A percentile compares a stretch with the other conserved stretches of the same genome.
These are phyloP conservation scores for Bullera alba DNA, from an alignment of 768 basidiomycete species.

Conservation along the genomic window DNA sequence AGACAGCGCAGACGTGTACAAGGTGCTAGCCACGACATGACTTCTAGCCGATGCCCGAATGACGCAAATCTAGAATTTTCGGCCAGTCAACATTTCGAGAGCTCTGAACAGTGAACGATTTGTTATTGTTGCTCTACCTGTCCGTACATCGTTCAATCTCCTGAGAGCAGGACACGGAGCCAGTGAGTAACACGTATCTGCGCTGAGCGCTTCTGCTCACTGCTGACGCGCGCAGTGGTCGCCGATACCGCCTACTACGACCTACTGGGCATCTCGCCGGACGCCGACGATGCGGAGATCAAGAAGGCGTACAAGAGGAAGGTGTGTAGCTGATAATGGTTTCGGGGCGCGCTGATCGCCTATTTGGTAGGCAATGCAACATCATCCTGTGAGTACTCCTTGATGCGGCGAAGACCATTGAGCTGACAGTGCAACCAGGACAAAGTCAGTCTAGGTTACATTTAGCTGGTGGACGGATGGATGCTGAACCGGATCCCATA, in stretches of 20 bases:
- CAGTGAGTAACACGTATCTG: too few relatives aligned
- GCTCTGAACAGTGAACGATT: too few relatives aligned
- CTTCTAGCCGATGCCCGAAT: too few relatives aligned
- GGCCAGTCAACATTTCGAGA: too few relatives aligned
- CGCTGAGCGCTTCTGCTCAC: too few relatives aligned
- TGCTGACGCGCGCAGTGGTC: constrained; percentile 32
- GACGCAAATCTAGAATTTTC: too few relatives aligned
- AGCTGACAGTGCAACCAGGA: constrained; percentile 51
- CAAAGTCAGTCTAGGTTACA: constrained; percentile 54
- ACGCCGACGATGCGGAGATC: constrained; percentile 77
- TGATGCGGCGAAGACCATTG: not conserved
- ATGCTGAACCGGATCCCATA: constrained; percentile 46
- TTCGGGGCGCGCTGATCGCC: not conserved
- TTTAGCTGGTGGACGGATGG: not conserved
- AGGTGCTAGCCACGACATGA: too few relatives aligned
- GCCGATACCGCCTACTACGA: constrained; percentile 61
- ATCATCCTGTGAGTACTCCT: constrained; percentile 39
- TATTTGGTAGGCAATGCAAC: constrained; percentile 56
- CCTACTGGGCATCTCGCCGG: constrained; percentile 63
- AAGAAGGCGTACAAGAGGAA: constrained; percentile 92
- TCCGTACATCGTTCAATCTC: too few relatives aligned
- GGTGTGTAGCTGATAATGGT: constrained; percentile 49
- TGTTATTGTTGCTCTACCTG: too few relatives aligned
- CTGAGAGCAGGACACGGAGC: too few relatives aligned
- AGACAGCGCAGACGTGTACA: too few relatives aligned